Percentiles rank a stretch among this genome's conserved stretches.
Conservation (phyloP, 805 yeast species). For the Limtongozyma cylindracea region DNA sequence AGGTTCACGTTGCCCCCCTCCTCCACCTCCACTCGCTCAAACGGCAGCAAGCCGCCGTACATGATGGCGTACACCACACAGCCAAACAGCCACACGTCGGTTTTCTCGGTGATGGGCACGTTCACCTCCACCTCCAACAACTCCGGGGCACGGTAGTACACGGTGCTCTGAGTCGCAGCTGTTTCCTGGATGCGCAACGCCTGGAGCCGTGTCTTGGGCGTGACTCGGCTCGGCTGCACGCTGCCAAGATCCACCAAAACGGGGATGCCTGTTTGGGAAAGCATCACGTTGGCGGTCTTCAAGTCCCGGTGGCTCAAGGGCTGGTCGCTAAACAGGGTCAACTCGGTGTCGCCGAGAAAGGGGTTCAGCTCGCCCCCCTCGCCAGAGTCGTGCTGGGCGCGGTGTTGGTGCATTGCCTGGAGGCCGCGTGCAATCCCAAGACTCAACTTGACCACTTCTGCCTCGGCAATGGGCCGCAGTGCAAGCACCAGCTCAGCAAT, state of each 20-base stretch:
- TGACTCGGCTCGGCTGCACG: constrained; percentile 33
- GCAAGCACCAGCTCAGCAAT: constrained; percentile 39
- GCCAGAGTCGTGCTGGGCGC: constrained; percentile 1
- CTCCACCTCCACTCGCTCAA: constrained; percentile 58
- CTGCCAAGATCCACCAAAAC: constrained; percentile 74
- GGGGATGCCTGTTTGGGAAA: constrained; percentile 47
- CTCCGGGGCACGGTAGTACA: constrained; percentile 83
- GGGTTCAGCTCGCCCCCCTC: constrained; percentile 2
- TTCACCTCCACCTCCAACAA: constrained; percentile 53
- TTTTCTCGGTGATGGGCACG: constrained; percentile 37
- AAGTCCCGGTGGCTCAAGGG: constrained; percentile 75
- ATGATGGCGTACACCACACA: constrained; percentile 57
- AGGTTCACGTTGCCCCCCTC: constrained; percentile 63
- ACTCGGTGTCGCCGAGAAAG: constrained; percentile 7
- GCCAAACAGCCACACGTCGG: constrained; percentile 86
- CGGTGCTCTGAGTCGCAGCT: constrained; percentile 65
- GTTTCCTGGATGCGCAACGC: constrained; percentile 59
- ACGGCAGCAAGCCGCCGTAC: constrained; percentile 55
- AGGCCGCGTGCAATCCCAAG: constrained; percentile 55
- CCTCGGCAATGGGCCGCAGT: constrained; percentile 25
- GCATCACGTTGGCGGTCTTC: constrained; percentile 77
- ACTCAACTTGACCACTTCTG: constrained; percentile 33
- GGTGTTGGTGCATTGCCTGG: constrained; percentile 38
- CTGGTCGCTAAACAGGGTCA: constrained; percentile 2
- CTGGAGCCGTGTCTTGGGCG: constrained; percentile 31